These are phyloP conservation scores for Teratosphaeria gauchensis DNA, from an alignment of 2,329 filamentous ascomycete species.

Conservation along the genomic window DNA sequence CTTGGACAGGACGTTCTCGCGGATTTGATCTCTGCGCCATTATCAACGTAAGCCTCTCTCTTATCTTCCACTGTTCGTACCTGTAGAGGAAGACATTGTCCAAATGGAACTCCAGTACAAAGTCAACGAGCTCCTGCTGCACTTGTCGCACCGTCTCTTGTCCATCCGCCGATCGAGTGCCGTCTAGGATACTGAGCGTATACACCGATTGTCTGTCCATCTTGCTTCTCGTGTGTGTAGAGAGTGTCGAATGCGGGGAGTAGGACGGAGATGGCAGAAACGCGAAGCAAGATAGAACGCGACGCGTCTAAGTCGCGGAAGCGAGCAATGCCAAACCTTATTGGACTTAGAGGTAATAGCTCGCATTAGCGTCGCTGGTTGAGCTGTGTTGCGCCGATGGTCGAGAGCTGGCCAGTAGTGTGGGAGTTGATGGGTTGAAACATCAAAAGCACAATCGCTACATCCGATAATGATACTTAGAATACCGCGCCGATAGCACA, in stretches of 20 bases:
- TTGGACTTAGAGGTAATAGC: background rate
- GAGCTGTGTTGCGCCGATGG: background rate
- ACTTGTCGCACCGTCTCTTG: constrained; percentile 42
- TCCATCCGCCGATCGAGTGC: constrained; percentile 21
- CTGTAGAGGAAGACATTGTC: constrained; percentile 94
- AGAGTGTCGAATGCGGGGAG: background rate
- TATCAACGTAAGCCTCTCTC: background rate
- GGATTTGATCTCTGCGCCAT: constrained; percentile 70
- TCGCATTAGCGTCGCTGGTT: background rate
- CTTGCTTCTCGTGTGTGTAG: background rate
- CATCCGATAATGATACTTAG: background rate
- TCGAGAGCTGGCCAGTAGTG: background rate
- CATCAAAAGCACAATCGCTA: background rate
- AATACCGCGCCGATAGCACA: background rate
- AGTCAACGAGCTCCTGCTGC: constrained; percentile 73
- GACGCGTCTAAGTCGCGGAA: background rate
- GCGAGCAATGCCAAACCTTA: background rate
- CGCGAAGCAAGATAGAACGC: background rate
- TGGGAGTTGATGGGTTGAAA: background rate
- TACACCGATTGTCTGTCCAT: constrained; percentile 90
- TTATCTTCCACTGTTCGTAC: constrained; percentile 37
- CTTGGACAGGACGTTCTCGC: constrained; percentile 87
- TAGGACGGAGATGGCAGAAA: background rate
- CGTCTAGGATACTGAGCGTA: constrained; percentile 66
- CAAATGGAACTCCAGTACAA: constrained; percentile 86